Evolutionary conservation across 2,329 filamentous ascomycete species (phyloP).

Genomic region (Alternaria sp.): DNA sequence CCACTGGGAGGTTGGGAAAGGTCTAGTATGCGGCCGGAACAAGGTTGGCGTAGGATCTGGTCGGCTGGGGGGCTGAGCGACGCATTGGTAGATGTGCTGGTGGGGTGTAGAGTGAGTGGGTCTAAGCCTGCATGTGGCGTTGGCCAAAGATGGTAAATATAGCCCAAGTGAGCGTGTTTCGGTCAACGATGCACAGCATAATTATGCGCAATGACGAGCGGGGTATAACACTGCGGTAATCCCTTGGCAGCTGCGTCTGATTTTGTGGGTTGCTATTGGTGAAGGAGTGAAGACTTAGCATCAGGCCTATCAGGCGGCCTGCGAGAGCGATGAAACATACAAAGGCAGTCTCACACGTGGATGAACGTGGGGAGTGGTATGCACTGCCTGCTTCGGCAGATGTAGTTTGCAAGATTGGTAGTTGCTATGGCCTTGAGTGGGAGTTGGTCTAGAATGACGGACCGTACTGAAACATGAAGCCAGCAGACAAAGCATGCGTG

Average conservation of each 20-base stretch:
- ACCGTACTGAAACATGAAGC: background rate
- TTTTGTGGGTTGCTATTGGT: slow-evolving; percentile 7
- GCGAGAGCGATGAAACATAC: slow-evolving; percentile 24
- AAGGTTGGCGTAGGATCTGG: slow-evolving; percentile 17
- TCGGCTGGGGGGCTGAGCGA: slow-evolving; percentile 37
- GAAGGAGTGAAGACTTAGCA: slow-evolving; percentile 10
- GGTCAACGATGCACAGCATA: slow-evolving; percentile 20
- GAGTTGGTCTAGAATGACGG: background rate
- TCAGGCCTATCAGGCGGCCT: slow-evolving; percentile 8
- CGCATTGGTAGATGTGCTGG: slow-evolving; percentile 19
- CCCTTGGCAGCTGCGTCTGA: slow-evolving; percentile 16
- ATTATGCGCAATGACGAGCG: slow-evolving; percentile 22
- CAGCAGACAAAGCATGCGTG: slow-evolving; percentile 3
- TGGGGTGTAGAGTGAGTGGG: slow-evolving; percentile 27
- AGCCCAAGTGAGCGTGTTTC: slow-evolving; percentile 23
- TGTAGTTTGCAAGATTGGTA: background rate
- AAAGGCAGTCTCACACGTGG: slow-evolving; percentile 2
- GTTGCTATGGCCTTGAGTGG: background rate
- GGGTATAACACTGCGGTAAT: slow-evolving; percentile 19
- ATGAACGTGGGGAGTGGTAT: slow-evolving; percentile 17
- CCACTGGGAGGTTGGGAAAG: background rate
- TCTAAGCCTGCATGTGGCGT: slow-evolving; percentile 25
- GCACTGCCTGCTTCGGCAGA: slow-evolving; percentile 10
- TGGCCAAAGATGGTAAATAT: slow-evolving; percentile 27
- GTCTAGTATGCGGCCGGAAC: background rate